Conservation (phyloP, 768 basidiomycete species). For the Dictyophora rubrovolvata region DNA sequence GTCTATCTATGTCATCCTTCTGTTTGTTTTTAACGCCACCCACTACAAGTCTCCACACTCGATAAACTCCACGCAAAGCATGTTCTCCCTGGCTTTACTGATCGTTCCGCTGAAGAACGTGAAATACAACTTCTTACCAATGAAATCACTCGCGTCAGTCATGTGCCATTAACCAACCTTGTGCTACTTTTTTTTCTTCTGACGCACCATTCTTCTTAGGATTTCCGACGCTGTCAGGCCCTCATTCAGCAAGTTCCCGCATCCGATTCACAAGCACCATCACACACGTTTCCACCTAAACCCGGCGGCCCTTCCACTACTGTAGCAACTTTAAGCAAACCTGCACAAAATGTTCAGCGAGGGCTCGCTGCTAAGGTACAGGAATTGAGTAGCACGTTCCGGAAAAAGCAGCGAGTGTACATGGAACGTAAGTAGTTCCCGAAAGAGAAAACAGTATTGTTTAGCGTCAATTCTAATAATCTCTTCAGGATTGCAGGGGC, state of each 20-base stretch:
- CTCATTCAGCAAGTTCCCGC: constrained; percentile 71
- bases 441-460: constrained; percentile 12
- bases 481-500: constrained; percentile 79
- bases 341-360: constrained; percentile 91
- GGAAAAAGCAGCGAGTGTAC: constrained; percentile 97
- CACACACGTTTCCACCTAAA: constrained; percentile 56
- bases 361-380: constrained; percentile 95
- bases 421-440: constrained; percentile 76
- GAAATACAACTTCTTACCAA: constrained; percentile 83
- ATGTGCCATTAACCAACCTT: constrained; percentile 1
- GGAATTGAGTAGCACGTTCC: constrained; percentile 81
- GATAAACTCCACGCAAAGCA: constrained; percentile 97
- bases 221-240: constrained; percentile 46
- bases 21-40: constrained; percentile 1
- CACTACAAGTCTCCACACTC: constrained; percentile 60
- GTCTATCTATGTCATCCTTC: background rate
- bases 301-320: constrained; percentile 28
- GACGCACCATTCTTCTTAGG: constrained; percentile 27
- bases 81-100: constrained; percentile 90
- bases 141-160: constrained; percentile 75
- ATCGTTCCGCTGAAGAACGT: constrained; percentile 85
- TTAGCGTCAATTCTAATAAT: constrained; percentile 10
- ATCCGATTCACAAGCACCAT: constrained; percentile 20
- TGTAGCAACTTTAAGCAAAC: constrained; percentile 34
- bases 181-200: constrained; percentile 8